Percentiles rank a stretch among this genome's conserved stretches.
Conservation (phyloP, 371 early-diverging fungal species). For the Zopfochytrium polystomum region DNA sequence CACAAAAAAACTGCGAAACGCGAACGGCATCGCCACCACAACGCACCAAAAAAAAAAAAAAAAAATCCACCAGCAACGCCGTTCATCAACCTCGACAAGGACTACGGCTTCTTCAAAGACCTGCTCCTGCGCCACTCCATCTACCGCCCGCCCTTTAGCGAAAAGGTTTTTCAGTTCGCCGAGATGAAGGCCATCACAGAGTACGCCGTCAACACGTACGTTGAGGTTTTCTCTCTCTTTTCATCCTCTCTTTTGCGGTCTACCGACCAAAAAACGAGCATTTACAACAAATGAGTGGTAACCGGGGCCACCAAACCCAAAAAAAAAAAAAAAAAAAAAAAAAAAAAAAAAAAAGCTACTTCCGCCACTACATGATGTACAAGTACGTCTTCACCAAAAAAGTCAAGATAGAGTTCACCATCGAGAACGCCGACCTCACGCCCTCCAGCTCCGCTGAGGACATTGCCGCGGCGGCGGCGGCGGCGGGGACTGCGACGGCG, state of each 20-base stretch:
- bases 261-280: no score
- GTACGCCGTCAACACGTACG: constrained; percentile 49
- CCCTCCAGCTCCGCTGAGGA: constrained; percentile 20
- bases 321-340: no score
- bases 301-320: no score
- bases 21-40: no score
- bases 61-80: constrained; percentile 44
- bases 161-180: constrained; percentile 41
- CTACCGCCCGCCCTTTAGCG: constrained; percentile 49
- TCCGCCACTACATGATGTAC: constrained; percentile 56
- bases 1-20: no score
- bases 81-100: constrained; percentile 41
- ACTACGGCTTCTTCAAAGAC: constrained; percentile 46
- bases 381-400: constrained; percentile 56
- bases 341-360: no score
- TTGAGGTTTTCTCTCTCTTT: constrained; percentile 3
- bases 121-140: constrained; percentile 47
- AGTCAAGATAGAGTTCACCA: constrained; percentile 42
- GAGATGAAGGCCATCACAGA: constrained; percentile 45
- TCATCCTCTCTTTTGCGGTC: no score
- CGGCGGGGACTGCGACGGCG: no score
- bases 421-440: constrained; percentile 36
- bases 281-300: neutral
- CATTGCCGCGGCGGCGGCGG: neutral
- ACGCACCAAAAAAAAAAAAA: no score